Conservation (phyloP, 75 land plant species). For the Picea glauca region DNA sequence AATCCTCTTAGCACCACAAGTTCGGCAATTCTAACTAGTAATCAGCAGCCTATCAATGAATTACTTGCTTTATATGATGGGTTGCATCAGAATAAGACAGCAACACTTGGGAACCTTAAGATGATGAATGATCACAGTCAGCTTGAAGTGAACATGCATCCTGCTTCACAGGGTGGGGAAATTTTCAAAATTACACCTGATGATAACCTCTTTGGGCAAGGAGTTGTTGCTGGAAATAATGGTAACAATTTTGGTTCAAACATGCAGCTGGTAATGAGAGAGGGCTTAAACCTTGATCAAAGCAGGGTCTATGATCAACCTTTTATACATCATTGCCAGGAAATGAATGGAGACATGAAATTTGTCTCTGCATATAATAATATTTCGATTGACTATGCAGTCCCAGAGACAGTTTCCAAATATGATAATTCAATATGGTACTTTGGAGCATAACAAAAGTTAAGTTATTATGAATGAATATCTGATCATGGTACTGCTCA, state of each 20-base stretch:
- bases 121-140: background rate
- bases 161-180: constrained; percentile 3
- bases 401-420: background rate
- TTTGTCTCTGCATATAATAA: constrained; percentile 7
- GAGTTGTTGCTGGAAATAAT: background rate
- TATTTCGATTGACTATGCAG: background rate
- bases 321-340: constrained; percentile 7
- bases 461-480: too few species aligned
- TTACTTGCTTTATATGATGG: constrained; percentile 12
- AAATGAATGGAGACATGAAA: constrained; percentile 5
- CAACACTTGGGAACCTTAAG: background rate
- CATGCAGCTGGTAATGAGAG: constrained; percentile 7
- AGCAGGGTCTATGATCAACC: constrained; percentile 12
- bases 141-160: background rate
- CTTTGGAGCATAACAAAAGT: background rate
- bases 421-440: constrained; percentile 6
- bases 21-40: background rate
- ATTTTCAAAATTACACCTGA: background rate
- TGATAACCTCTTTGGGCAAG: constrained; percentile 8
- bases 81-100: constrained; percentile 8
- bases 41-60: constrained; percentile 10
- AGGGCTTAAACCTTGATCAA: constrained; percentile 6
- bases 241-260: background rate
- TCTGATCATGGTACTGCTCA: too few species aligned
- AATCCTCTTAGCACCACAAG: background rate